These are phyloP conservation scores for Stachybotrys echinatus DNA, from an alignment of 2,329 filamentous ascomycete genomes.

Conservation along the genomic window DNA sequence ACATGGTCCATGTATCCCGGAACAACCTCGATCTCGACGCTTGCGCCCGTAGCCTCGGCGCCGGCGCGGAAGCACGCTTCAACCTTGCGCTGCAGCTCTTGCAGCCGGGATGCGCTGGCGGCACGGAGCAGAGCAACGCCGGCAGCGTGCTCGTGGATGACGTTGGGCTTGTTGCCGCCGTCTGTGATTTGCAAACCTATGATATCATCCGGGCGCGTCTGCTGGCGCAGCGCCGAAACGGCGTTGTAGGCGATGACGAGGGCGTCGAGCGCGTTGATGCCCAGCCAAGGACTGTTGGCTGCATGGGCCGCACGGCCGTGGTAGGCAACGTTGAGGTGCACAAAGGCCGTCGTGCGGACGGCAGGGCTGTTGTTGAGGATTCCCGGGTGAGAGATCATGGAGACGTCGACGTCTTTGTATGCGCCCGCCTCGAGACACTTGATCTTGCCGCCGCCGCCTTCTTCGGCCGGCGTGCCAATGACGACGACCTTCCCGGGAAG, in stretches of 20 bases:
- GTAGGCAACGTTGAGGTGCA: conserved; percentile 44
- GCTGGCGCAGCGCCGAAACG: conserved; percentile 49
- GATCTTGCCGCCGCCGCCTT: conserved; percentile 47
- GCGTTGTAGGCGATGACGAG: conserved; percentile 42
- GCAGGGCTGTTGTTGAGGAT: conserved; percentile 38
- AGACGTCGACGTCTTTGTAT: conserved; percentile 28
- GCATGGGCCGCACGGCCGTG: conserved; percentile 52
- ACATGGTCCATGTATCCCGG: conserved; percentile 48
- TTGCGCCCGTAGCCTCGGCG: conserved; percentile 39
- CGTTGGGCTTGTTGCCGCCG: conserved; percentile 48
- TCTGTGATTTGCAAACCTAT: conserved; percentile 47
- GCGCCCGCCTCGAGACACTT: conserved; percentile 37
- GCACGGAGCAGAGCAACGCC: conserved; percentile 24
- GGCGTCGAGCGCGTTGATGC: conserved; percentile 55
- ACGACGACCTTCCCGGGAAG: conserved; percentile 16
- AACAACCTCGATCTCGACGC: conserved; percentile 29
- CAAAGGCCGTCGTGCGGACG: conserved; percentile 47
- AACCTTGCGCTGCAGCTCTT: conserved; percentile 33
- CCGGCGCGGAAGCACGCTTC: conserved; percentile 35
- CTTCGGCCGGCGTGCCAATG: conserved; percentile 49
- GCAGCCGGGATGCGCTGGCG: conserved; percentile 1
- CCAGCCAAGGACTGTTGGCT: conserved; percentile 52
- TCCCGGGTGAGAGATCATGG: conserved; percentile 25
- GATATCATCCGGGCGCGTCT: conserved; percentile 45
- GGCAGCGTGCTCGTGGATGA: conserved; percentile 47